phyloP scores from a whole-genome alignment of 192 early-diverging fungal species.

The Helicostylum pulchrum region DNA sequence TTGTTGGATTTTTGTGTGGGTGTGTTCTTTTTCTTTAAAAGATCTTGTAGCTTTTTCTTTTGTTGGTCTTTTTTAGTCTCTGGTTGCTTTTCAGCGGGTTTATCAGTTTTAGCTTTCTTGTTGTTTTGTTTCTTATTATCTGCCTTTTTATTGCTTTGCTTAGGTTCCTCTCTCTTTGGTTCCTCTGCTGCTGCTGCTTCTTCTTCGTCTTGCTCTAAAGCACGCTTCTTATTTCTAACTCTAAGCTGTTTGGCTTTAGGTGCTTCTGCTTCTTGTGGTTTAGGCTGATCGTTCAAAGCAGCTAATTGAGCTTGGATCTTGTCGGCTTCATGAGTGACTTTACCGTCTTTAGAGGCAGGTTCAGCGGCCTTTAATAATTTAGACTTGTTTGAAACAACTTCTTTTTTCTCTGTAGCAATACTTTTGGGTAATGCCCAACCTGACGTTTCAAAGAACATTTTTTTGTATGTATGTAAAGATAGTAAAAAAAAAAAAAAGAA shows the following conservation, averaged over 20 bases:
- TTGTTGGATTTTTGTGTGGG: not conserved
- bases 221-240: constrained; percentile 1
- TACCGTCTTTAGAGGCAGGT: not conserved
- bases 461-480: too few species aligned
- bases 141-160: not conserved
- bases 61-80: not conserved
- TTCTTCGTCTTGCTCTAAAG: not conserved
- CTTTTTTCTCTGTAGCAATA: constrained; percentile 9
- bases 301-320: constrained; percentile 20
- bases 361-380: not conserved
- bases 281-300: constrained; percentile 5
- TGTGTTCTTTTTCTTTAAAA: not conserved
- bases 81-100: not conserved
- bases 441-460: constrained; percentile 20
- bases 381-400: not conserved
- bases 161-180: too few species aligned
- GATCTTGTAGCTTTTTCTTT: constrained; percentile 30
- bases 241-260: not conserved
- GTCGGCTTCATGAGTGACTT: constrained; percentile 19
- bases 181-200: too few species aligned
- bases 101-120: not conserved
- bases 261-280: not conserved
- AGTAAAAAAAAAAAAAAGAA: too few species aligned
- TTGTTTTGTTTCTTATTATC: not conserved
- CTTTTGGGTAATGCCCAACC: constrained; percentile 24